Evolutionary conservation across 83 land plant genomes (phyloP).

Genomic region (Larix sibirica): DNA sequence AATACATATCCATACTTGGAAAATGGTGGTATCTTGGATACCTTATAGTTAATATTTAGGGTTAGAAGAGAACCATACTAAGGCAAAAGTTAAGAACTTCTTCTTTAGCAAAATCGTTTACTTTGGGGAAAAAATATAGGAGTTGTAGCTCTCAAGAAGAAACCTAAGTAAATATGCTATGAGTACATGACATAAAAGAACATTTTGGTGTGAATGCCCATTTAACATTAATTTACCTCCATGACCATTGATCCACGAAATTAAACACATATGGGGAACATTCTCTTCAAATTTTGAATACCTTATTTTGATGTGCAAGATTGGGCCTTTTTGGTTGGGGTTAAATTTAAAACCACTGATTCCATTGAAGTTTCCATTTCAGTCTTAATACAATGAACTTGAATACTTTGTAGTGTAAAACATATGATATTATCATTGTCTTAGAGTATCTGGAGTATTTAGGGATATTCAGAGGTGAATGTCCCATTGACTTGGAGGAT

Average conservation of each 20-base stretch:
- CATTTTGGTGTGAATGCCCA: constrained; percentile 17
- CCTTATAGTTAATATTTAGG: too few species aligned
- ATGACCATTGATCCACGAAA: constrained; percentile 74
- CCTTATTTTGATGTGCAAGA: too few species aligned
- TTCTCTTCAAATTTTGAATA: not conserved
- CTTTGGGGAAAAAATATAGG: too few species aligned
- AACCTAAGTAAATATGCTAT: too few species aligned
- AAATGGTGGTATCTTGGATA: too few species aligned
- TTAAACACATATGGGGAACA: constrained; percentile 63
- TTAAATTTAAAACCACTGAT: not conserved
- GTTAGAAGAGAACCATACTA: too few species aligned
- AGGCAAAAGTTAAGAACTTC: too few species aligned
- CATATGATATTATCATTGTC: constrained; percentile 61
- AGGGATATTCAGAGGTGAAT: constrained; percentile 48
- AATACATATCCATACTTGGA: too few species aligned
- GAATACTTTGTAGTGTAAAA: constrained; percentile 59
- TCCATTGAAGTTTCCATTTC: constrained; percentile 13
- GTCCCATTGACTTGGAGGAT: constrained; percentile 30
- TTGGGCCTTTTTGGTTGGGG: not conserved
- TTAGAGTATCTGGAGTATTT: constrained; percentile 24
- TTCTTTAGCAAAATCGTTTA: too few species aligned
- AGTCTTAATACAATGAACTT: constrained; percentile 80
- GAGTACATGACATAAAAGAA: constrained; percentile 7
- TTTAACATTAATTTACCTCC: constrained; percentile 26
- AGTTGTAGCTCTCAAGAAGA: too few species aligned